These are phyloP conservation scores for Taiozyma sp. DNA, from an alignment of 1,139 yeast species.

Conservation along the genomic window DNA sequence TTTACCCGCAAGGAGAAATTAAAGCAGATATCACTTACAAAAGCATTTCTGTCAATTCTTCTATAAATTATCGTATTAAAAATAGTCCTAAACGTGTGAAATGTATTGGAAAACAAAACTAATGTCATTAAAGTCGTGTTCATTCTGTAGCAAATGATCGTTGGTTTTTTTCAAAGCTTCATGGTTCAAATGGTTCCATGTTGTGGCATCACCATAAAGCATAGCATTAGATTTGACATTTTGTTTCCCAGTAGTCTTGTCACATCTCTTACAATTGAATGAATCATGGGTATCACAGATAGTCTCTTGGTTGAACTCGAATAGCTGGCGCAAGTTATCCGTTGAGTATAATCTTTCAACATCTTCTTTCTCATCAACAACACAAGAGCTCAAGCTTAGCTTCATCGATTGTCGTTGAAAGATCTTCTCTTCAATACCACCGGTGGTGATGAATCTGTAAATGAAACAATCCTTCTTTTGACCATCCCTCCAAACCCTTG, in stretches of 20 bases:
- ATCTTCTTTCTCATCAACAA: conserved; percentile 93
- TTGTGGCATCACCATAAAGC: conserved; percentile 96
- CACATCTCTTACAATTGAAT: conserved; percentile 81
- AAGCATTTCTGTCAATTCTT: neutral
- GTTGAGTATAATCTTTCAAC: conserved; percentile 89
- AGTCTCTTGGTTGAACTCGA: conserved; percentile 63
- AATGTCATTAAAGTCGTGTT: conserved; percentile 60
- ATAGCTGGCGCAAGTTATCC: conserved; percentile 71
- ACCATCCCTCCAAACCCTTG: conserved; percentile 99
- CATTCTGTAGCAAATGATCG: conserved; percentile 73
- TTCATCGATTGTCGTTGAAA: conserved; percentile 98
- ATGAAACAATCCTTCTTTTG: conserved; percentile 96
- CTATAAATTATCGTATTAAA: neutral
- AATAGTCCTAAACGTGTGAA: conserved; percentile 45
- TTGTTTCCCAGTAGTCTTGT: conserved; percentile 53
- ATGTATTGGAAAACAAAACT: conserved; percentile 91
- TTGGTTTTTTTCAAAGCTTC: conserved; percentile 57
- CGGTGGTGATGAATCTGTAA: conserved; percentile 88
- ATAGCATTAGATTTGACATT: conserved; percentile 67
- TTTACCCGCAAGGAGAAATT: too few species aligned
- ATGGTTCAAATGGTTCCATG: conserved; percentile 90
- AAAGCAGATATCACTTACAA: too few species aligned
- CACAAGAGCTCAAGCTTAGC: conserved; percentile 87
- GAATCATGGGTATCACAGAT: conserved; percentile 91
- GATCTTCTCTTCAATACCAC: conserved; percentile 93